Evolutionary conservation across 192 early-diverging fungal genomes (phyloP), one percentile per base, ranked within the genome.

Genomic region (Gonapodya sp.): DNA sequence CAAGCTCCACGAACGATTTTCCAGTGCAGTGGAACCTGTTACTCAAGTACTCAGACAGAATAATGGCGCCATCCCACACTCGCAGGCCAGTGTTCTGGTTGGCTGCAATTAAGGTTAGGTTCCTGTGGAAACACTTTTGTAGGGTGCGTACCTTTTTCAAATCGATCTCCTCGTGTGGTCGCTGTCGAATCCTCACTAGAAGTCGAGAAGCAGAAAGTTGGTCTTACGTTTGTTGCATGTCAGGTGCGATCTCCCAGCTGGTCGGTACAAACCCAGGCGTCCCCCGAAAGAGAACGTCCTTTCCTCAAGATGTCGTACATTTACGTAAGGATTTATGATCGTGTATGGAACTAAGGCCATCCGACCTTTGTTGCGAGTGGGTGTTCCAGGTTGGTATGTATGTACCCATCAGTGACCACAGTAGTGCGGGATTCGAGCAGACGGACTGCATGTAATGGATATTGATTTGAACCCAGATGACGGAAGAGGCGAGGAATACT

Each of bases 401-500:
- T n/a, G n/a, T n/a, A n/a, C n/a, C n/a, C n/a, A n/a, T n/a, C n/a
- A n/a, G n/a, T n/a, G n/a, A n/a, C n/a, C n/a, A n/a, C n/a, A n/a
- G n/a, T n/a, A n/a, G n/a, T n/a, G n/a, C n/a, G n/a, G n/a, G n/a
- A n/a, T n/a, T n/a, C n/a, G n/a, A n/a, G n/a, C n/a, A n/a, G n/a
- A n/a, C n/a, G n/a, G n/a, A n/a, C n/a, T n/a, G n/a, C n/a, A n/a
- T n/a, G n/a, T 24, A 64, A 64, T 64, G 46, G 46, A 64, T 24
- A 24, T 64, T 64, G 46, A 64, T 64, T 64, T 64, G 46, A 64
- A 24, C 46, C 8, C 46, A 24, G 46, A 64, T 16, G 46, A 64
- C 46, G 46, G 46, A 24, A 2, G 75, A 2, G 80, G 81, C 34
- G 85, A 83, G 81, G 84, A 84, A 14, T 87, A 83, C 73, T 87